phyloP scores from a whole-genome alignment of 2,329 filamentous ascomycete genomes.

The Paracoccidioides lutzii region DNA sequence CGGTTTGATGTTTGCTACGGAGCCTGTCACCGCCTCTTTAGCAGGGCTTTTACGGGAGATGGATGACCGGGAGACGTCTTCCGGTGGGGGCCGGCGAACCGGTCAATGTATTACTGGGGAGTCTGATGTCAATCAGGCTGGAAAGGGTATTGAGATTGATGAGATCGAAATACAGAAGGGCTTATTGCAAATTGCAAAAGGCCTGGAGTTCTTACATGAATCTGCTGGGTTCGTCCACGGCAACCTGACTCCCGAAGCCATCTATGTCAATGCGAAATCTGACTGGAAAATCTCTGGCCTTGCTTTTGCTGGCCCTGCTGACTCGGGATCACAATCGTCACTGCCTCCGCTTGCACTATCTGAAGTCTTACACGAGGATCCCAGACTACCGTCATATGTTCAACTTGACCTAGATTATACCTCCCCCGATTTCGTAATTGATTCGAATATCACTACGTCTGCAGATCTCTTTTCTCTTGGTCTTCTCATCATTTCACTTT shows the following conservation, averaged over 20 bases:
- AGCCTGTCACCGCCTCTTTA: conserved; percentile 80
- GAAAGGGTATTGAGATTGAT: conserved; percentile 82
- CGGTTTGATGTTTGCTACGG: conserved; percentile 89
- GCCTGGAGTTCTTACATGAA: conserved; percentile 88
- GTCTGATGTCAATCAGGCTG: conserved; percentile 55
- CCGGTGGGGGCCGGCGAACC: conserved; percentile 55
- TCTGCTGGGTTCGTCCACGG: conserved; percentile 88
- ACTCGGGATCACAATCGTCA: conserved; percentile 61
- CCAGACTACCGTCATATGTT: conserved; percentile 65
- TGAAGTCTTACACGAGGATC: conserved; percentile 74
- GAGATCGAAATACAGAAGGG: conserved; percentile 97
- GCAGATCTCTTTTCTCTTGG: conserved; percentile 93
- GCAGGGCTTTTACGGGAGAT: conserved; percentile 72
- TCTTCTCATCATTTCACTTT: conserved; percentile 73
- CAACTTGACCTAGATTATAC: conserved; percentile 89
- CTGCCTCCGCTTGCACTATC: conserved; percentile 69
- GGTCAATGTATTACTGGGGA: conserved; percentile 75
- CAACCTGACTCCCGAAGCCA: conserved; percentile 84
- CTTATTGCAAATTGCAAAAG: conserved; percentile 81
- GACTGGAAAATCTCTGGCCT: conserved; percentile 99
- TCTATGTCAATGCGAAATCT: conserved; percentile 91
- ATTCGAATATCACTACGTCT: conserved; percentile 70
- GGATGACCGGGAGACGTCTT: conserved; percentile 65
- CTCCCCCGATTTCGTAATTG: conserved; percentile 86
- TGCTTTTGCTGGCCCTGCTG: conserved; percentile 71